phyloP scores from a whole-genome alignment of 2,329 filamentous ascomycete species.

The Colletotrichum scovillei region DNA sequence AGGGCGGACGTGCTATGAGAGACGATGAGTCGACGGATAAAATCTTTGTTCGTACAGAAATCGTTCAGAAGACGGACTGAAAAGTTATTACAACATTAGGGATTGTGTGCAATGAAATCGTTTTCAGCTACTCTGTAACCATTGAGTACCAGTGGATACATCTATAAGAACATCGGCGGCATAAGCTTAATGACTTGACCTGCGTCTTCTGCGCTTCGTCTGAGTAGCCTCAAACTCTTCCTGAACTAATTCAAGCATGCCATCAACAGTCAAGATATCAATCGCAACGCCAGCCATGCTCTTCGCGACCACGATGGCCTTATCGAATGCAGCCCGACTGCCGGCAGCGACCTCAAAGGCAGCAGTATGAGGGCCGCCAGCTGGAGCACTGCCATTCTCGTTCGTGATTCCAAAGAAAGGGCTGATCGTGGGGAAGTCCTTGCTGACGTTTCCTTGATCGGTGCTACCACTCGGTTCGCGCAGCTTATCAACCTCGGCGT shows the following conservation, averaged over 20 bases:
- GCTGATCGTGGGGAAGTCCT: slow-evolving; percentile 43
- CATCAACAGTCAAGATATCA: slow-evolving; percentile 56
- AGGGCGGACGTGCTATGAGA: not conserved
- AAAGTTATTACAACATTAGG: no score
- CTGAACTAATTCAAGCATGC: slow-evolving; percentile 55
- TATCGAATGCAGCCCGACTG: slow-evolving; percentile 57
- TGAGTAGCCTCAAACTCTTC: slow-evolving; percentile 48
- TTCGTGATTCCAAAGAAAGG: slow-evolving; percentile 42
- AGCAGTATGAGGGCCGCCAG: slow-evolving; percentile 60
- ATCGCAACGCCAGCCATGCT: slow-evolving; percentile 59
- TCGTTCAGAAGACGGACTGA: slow-evolving; percentile 2
- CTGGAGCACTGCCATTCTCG: slow-evolving; percentile 38
- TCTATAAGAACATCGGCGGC: no score
- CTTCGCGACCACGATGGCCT: slow-evolving; percentile 59
- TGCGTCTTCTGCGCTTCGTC: slow-evolving; percentile 10
- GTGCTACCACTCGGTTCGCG: slow-evolving; percentile 40
- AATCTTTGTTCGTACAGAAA: slow-evolving; percentile 13
- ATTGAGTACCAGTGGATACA: not conserved
- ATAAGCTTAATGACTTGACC: not conserved
- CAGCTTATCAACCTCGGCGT: slow-evolving; percentile 41
- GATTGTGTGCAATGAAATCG: no score
- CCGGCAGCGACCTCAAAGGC: slow-evolving; percentile 63
- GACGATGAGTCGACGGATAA: slow-evolving; percentile 3
- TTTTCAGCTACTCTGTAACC: not conserved
- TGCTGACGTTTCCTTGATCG: slow-evolving; percentile 45